Evolutionary conservation across 192 early-diverging fungal genomes (phyloP), one percentile per base, ranked within the genome.

Genomic region (Neocallimastix lanati): DNA sequence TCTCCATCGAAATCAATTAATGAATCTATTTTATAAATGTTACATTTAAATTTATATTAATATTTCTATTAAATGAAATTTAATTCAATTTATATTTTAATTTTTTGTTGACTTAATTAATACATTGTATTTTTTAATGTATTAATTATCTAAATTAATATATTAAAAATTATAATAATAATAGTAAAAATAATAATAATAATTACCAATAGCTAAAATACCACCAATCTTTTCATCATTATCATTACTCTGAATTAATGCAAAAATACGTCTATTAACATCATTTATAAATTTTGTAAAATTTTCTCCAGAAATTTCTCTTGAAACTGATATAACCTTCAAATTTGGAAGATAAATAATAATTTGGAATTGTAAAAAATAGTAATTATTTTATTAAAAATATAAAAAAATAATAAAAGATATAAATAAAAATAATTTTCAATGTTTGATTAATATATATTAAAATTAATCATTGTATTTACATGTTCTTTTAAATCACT

Each of bases 1-100:
- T 93, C 92, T 81, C 89, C 86, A 79, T 94, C 93, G 30, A 94
- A 91, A 36, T 93, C 94, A 78, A 95, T 94, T 79, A 95, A 80
- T 50, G 88, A 90, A 83, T 95, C 94, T 95, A 83, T 21, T 37
- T 33, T 33, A 33, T 33, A 33, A 33, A n/a, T n/a, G n/a, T n/a
- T n/a, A n/a, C n/a, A n/a, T n/a, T n/a, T n/a, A n/a, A n/a, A n/a
- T n/a, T n/a, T n/a, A n/a, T n/a, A n/a, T n/a, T n/a, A n/a, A n/a
- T n/a, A n/a, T n/a, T n/a, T n/a, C n/a, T n/a, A n/a, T n/a, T n/a
- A 33, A 77, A 29, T 1, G 81, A 30, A 18, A 30, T 30, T 7
- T 28, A 82, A 30, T 25, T 37, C 25, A 21, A 14, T 25, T 38
- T 9, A 18, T 27, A 38, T 1, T 16, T 27, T 79, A 28, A 25